A percentile compares a stretch with the other conserved stretches of the same genome.
These are phyloP conservation scores for Pichia cephalocereana DNA, from an alignment of 805 yeast genomes.

Conservation along the genomic window DNA sequence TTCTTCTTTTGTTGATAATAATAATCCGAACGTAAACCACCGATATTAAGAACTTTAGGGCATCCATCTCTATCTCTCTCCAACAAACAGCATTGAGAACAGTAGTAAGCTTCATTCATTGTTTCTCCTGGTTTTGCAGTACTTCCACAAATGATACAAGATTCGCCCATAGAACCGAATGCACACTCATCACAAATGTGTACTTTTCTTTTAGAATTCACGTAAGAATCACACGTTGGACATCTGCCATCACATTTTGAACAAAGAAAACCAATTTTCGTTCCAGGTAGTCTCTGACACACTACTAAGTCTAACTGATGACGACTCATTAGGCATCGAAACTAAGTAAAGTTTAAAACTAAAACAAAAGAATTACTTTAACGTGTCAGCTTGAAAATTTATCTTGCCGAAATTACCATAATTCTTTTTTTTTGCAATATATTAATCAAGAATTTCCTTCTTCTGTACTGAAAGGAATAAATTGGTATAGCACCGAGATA, in stretches of 20 bases:
- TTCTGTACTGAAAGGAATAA: no score
- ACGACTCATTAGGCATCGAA: conserved; percentile 88
- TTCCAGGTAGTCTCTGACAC: conserved; percentile 83
- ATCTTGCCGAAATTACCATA: no score
- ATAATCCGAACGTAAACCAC: conserved; percentile 62
- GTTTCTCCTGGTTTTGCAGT: conserved; percentile 35
- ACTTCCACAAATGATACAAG: conserved; percentile 71
- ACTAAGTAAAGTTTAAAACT: no score
- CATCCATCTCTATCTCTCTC: conserved; percentile 91
- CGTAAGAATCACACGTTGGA: conserved; percentile 82
- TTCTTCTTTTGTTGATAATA: conserved; percentile 47
- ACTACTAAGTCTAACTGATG: conserved; percentile 79
- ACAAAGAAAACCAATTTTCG: conserved; percentile 60
- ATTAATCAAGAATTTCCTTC: no score
- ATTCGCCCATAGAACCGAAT: conserved; percentile 51
- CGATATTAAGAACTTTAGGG: conserved; percentile 74
- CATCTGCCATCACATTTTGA: conserved; percentile 86
- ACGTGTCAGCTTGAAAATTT: no score
- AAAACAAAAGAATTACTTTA: no score
- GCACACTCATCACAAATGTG: conserved; percentile 82
- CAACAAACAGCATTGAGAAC: conserved; percentile 70
- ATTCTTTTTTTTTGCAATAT: no score
- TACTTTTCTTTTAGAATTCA: conserved; percentile 57
- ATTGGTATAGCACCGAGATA: no score
- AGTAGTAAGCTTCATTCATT: conserved; percentile 62